These are phyloP conservation scores for Danielozyma ontarioensis DNA, from an alignment of 805 yeast genomes.

Conservation along the genomic window DNA sequence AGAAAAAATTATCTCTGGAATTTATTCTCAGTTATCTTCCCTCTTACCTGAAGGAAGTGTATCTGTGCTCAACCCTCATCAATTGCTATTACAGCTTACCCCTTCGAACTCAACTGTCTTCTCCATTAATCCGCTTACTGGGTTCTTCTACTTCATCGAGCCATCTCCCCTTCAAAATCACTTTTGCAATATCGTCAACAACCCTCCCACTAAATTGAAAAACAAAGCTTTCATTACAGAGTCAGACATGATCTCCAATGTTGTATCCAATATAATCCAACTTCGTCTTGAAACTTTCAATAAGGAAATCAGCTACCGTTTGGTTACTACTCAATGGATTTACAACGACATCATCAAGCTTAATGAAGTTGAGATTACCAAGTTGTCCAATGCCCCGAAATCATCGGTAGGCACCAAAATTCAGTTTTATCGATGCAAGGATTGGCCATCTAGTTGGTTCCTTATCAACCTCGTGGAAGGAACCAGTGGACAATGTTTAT, in stretches of 20 bases:
- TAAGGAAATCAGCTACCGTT: constrained; percentile 48
- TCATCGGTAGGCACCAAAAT: constrained; percentile 8
- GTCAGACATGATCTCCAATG: constrained; percentile 22
- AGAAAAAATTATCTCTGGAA: constrained; percentile 24
- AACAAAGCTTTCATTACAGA: constrained; percentile 23
- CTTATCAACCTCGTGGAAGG: constrained; percentile 37
- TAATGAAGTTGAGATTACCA: constrained; percentile 41
- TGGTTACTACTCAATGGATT: constrained; percentile 67
- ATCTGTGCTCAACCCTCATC: constrained; percentile 25
- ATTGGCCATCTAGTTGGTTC: constrained; percentile 58
- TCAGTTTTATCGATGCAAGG: constrained; percentile 42
- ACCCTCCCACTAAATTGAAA: constrained; percentile 11
- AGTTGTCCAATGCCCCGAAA: constrained; percentile 30
- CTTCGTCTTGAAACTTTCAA: constrained; percentile 46
- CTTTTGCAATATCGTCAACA: constrained; percentile 27
- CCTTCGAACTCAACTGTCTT: constrained; percentile 27
- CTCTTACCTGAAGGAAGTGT: constrained; percentile 7
- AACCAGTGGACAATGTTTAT: constrained; percentile 30
- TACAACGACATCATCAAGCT: constrained; percentile 50
- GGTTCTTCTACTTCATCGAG: constrained; percentile 34
- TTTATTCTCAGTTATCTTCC: constrained; percentile 11
- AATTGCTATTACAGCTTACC: constrained; percentile 27
- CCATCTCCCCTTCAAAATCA: constrained; percentile 34
- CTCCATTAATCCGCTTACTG: constrained; percentile 37
- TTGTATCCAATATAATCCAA: constrained; percentile 34